phyloP scores from a whole-genome alignment of 2,329 filamentous ascomycete genomes.

The Neonectria ditissima region DNA sequence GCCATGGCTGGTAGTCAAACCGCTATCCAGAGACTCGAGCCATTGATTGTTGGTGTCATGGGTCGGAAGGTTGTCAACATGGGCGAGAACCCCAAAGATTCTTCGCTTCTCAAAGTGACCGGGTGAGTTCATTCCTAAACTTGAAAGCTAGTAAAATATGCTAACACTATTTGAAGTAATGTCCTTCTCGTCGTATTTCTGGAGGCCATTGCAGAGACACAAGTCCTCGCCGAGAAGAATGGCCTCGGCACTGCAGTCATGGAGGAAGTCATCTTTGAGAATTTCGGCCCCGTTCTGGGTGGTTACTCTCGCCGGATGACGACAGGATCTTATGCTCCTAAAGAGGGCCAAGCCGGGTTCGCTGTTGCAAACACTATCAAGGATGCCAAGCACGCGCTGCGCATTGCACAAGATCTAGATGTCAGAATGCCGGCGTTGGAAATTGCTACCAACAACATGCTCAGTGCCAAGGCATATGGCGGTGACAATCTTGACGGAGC shows the following conservation, averaged over 20 bases:
- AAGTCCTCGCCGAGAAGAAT: conserved; percentile 5
- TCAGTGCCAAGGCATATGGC: conserved; percentile 15
- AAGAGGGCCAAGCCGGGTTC: conserved; percentile 3
- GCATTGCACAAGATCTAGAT: conserved; percentile 1
- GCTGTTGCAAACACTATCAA: conserved; percentile 3
- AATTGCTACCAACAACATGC: conserved; percentile 18
- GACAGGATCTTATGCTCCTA: neutral
- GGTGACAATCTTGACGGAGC: conserved; percentile 10
- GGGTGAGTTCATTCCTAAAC: neutral
- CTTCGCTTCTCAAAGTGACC: neutral
- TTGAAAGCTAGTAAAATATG: neutral
- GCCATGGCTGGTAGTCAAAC: conserved; percentile 4
- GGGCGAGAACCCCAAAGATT: conserved; percentile 1
- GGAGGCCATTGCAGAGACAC: conserved; percentile 3
- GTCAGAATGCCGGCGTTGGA: conserved; percentile 19
- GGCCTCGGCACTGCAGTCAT: neutral
- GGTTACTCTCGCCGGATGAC: conserved; percentile 8
- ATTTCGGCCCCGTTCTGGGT: conserved; percentile 2
- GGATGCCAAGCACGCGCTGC: conserved; percentile 1
- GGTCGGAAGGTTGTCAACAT: conserved; percentile 2
- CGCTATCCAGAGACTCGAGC: neutral
- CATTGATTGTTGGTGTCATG: conserved; percentile 5
- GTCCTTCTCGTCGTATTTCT: neutral
- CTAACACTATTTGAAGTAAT: neutral
- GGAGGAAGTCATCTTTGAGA: conserved; percentile 8